These are phyloP conservation scores for Citrus australasica DNA, from an alignment of 345 rosid species.

Conservation along the genomic window DNA sequence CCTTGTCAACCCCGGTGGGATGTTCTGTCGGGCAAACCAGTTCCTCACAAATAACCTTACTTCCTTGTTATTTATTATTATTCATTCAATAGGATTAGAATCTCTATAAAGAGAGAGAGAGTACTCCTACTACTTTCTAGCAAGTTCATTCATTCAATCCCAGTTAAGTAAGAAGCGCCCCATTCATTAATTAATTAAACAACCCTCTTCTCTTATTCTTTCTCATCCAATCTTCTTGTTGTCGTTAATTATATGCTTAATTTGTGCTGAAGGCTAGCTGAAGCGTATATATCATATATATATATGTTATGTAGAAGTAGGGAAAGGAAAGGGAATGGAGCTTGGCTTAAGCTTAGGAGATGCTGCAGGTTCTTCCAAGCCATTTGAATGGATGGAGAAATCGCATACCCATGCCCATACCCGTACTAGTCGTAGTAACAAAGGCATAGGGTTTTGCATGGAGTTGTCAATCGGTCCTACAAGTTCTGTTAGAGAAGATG, in stretches of 20 bases:
- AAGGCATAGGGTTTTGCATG: slow-evolving; percentile 24
- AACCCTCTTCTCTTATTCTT: too few species aligned
- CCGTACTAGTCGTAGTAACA: neutral
- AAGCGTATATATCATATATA: too few species aligned
- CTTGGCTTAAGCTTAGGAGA: slow-evolving; percentile 31
- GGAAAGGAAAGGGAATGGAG: slow-evolving; percentile 17
- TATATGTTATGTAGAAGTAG: too few species aligned
- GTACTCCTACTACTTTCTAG: neutral
- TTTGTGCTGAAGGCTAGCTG: too few species aligned
- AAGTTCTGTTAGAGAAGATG: neutral
- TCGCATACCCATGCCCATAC: neutral
- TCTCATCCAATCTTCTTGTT: too few species aligned
- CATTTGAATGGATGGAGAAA: slow-evolving; percentile 20
- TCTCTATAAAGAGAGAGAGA: neutral
- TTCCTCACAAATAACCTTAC: neutral
- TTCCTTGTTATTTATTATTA: neutral
- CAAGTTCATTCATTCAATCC: neutral
- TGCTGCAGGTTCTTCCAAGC: slow-evolving; percentile 10
- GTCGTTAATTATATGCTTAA: too few species aligned
- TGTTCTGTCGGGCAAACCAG: slow-evolving; percentile 21
- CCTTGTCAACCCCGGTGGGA: slow-evolving; percentile 14
- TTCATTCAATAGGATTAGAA: neutral
- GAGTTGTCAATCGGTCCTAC: slow-evolving; percentile 16
- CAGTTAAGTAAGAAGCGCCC: too few species aligned
- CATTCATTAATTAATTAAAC: too few species aligned